Base-by-base conservation (phyloP, 768 basidiomycete genomes). In the Baorangia bicolor region DNA sequence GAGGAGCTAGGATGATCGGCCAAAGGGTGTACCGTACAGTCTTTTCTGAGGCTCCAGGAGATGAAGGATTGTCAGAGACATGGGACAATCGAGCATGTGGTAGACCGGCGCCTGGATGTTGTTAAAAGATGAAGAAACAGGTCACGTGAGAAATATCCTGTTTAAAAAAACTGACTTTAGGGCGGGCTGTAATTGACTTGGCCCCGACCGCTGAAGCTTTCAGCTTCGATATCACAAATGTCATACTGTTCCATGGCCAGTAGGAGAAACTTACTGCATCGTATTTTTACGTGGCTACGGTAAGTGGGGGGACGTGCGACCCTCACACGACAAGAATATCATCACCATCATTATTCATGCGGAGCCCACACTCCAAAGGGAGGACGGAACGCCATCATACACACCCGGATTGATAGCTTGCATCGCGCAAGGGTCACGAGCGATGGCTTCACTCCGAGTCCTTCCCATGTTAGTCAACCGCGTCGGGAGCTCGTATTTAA, bases 51-150 rank as follows among this genome's bases (percentile, higher is more conserved):
- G 81, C 79, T 64, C 70, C 67, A 62, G 49, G 64, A 60, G 80
- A 81, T 84, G 80, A 78, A 78, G 69, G 78, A 77, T 72, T 77
- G 78, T 65, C 73, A 64, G 56, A 55, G 47, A 57, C 48, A 10
- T 55, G 41, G 59, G 69, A 74, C 77, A 78, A 74, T 68, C 79
- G 66, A 78, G 72, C 80, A 83, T 85, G 81, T 85, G 80, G 78
- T 78, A 75, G 64, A 64, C 67, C 62, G 68, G 77, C 65, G 74
- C 79, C 85, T 80, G 75, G 60, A 74, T 74, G 74, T 80, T 84
- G 85, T 85, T 84, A 85, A 85, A 86, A 85, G 81, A 84, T 84
- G 75, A 12, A 68, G 40, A 49, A 67, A 53, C 1, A 39, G 4
- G 9, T 18, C 6, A 8, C 12, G 14, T 2, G 13, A 27, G 12